phyloP scores from a whole-genome alignment of 179 eudicot genomes.

The Kewa caespitosa region DNA sequence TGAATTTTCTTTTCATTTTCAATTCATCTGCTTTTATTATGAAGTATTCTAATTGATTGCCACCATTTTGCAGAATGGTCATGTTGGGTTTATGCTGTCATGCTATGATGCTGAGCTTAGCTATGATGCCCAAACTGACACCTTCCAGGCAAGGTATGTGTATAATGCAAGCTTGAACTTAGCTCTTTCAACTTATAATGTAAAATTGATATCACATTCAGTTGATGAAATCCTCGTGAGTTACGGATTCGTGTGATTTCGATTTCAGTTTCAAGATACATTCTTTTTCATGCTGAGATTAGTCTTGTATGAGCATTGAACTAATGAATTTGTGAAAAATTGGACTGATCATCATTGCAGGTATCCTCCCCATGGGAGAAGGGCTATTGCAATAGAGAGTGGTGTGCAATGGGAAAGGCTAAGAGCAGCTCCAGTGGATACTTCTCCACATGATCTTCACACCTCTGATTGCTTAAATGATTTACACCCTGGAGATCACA shows the following conservation, averaged over 20 bases:
- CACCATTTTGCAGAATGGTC: slow-evolving; percentile 69
- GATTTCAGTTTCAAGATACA: no score
- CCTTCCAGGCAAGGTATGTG: slow-evolving; percentile 83
- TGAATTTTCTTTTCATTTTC: background rate
- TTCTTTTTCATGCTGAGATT: no score
- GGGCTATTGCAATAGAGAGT: slow-evolving; percentile 65
- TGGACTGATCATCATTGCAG: slow-evolving; percentile 36
- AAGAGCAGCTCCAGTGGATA: slow-evolving; percentile 72
- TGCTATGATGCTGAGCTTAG: slow-evolving; percentile 96
- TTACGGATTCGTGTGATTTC: no score
- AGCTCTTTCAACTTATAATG: background rate
- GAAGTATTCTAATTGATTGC: background rate
- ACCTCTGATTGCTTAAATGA: slow-evolving; percentile 70
- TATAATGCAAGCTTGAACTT: slow-evolving; percentile 2
- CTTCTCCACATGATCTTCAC: slow-evolving; percentile 80
- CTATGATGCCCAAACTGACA: slow-evolving; percentile 75
- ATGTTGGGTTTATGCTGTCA: slow-evolving; percentile 93
- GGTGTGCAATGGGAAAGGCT: slow-evolving; percentile 85
- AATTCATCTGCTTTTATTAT: background rate
- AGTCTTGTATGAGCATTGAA: no score
- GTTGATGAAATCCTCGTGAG: background rate
- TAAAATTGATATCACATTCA: background rate
- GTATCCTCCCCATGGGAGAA: slow-evolving; percentile 93
- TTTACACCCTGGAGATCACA: slow-evolving; percentile 81
- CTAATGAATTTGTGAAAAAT: background rate